phyloP scores from a whole-genome alignment of 1,284 basidiomycete genomes.

The Volvariella volvacea region DNA sequence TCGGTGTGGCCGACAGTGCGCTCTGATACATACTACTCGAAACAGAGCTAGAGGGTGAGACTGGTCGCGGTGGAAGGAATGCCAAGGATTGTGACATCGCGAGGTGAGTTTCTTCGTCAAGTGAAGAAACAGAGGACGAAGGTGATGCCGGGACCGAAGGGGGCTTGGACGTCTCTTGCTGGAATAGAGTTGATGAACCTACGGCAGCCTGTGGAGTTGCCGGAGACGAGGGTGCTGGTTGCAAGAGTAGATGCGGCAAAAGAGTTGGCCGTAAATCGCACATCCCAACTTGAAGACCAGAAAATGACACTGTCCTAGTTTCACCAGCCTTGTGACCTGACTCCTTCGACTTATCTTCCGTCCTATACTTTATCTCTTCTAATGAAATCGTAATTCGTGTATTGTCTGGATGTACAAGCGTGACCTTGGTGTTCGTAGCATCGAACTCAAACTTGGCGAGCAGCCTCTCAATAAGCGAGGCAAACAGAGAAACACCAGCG shows the following conservation, averaged over 20 bases:
- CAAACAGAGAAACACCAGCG: conserved; percentile 76
- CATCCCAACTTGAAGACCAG: conserved; percentile 42
- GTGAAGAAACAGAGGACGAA: conserved; percentile 39
- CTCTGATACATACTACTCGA: conserved; percentile 68
- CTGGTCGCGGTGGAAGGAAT: conserved; percentile 39
- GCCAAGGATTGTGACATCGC: conserved; percentile 74
- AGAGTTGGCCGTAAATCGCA: conserved; percentile 29
- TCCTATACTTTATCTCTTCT: conserved; percentile 52
- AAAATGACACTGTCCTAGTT: conserved; percentile 40
- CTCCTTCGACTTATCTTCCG: conserved; percentile 22
- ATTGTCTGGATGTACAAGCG: conserved; percentile 54
- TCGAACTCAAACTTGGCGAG: conserved; percentile 79
- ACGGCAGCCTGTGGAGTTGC: conserved; percentile 8
- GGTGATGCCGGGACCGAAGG: conserved; percentile 31
- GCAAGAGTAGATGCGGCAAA: conserved; percentile 12
- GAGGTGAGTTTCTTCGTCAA: conserved; percentile 61
- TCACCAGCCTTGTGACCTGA: conserved; percentile 20
- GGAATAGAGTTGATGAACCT: conserved; percentile 1
- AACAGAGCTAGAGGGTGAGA: conserved; percentile 39
- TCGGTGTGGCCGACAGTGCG: conserved; percentile 44
- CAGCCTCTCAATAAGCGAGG: conserved; percentile 77
- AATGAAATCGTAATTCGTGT: conserved; percentile 57
- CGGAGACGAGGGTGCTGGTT: conserved; percentile 9
- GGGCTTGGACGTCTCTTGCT: conserved; percentile 11
- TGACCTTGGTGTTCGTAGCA: conserved; percentile 62